phyloP scores from a whole-genome alignment of 148 eudicot species.

The Polygonum aviculare region DNA sequence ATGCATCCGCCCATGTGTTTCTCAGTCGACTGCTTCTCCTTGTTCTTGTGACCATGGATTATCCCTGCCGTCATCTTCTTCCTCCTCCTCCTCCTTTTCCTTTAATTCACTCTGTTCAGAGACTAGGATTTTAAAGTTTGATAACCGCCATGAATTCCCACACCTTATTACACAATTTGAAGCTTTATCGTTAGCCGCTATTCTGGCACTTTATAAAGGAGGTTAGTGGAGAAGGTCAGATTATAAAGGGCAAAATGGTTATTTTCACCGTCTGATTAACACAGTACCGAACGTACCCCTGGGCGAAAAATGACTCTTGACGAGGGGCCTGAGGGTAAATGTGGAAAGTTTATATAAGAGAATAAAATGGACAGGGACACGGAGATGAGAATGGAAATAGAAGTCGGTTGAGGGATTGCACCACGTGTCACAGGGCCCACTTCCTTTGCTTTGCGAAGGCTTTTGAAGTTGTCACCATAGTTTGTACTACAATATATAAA shows the following conservation, averaged over 20 bases:
- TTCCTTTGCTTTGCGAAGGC: not conserved
- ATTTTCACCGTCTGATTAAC: not conserved
- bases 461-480: too few relatives aligned
- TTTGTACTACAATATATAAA: too few relatives aligned
- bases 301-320: not conserved
- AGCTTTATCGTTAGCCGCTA: conserved; percentile 53
- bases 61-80: conserved; percentile 39
- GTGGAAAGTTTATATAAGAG: not conserved
- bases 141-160: conserved; percentile 17
- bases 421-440: conserved; percentile 2
- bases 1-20: conserved; percentile 87
- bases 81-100: conserved; percentile 14
- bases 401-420: not conserved
- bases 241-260: conserved; percentile 1
- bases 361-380: not conserved
- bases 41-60: conserved; percentile 28
- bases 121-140: conserved; percentile 12
- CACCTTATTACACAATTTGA: conserved; percentile 13
- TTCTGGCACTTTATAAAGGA: conserved; percentile 43
- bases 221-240: conserved; percentile 12
- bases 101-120: conserved; percentile 12
- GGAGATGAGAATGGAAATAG: not conserved
- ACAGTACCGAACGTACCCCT: not conserved
- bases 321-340: not conserved
- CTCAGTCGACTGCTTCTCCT: conserved; percentile 48